Evolutionary conservation across 148 eudicot genomes (phyloP).

Genomic region (Chenopodium album): DNA sequence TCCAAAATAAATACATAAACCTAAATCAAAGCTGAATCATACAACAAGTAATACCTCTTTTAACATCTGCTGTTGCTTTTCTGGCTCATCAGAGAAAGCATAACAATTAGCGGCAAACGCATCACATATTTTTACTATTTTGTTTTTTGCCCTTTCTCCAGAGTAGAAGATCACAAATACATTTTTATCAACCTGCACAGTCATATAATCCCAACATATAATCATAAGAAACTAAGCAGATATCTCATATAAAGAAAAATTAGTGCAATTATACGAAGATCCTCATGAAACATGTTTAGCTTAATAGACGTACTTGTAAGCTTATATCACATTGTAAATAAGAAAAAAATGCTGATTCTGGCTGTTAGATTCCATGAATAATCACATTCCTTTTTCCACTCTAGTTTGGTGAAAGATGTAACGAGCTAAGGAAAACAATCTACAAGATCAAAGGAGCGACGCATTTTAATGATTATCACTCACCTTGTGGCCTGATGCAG

Average conservation of each 20-base stretch:
- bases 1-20: background rate
- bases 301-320: background rate
- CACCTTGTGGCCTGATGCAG: constrained; percentile 74
- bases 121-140: constrained; percentile 76
- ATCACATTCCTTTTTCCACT: background rate
- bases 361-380: background rate
- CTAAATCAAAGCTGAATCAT: background rate
- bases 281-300: background rate
- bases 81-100: constrained; percentile 66
- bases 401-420: background rate
- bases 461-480: background rate
- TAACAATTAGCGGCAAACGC: constrained; percentile 84
- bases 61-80: constrained; percentile 60
- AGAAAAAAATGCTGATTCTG: background rate
- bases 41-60: constrained; percentile 46
- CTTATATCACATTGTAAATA: background rate
- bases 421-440: background rate
- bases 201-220: background rate
- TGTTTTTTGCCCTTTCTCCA: constrained; percentile 73
- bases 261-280: background rate
- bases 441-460: background rate
- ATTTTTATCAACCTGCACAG: constrained; percentile 74
- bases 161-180: constrained; percentile 77
- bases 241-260: background rate
- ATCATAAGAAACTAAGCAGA: constrained; percentile 10